phyloP scores from a whole-genome alignment of 2,329 filamentous ascomycete genomes.

The Ceratocystis harringtonii region DNA sequence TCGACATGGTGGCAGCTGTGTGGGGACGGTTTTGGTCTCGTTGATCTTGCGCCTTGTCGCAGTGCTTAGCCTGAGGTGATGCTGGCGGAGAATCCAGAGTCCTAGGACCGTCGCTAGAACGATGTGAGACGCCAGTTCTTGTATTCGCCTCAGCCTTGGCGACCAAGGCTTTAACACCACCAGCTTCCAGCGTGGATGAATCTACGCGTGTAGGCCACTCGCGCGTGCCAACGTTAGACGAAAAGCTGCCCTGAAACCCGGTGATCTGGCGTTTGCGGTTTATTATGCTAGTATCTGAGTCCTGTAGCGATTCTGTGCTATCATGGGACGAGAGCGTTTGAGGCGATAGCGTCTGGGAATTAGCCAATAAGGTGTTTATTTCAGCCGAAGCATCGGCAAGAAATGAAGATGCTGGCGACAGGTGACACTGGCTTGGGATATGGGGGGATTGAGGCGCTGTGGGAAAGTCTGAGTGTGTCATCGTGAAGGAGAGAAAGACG shows the following conservation, averaged over 20 bases:
- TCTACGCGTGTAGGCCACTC: constrained; percentile 12
- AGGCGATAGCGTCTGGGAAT: not conserved
- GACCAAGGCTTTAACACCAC: constrained; percentile 3
- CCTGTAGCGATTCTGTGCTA: not conserved
- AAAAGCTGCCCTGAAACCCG: constrained; percentile 16
- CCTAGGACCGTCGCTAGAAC: not conserved
- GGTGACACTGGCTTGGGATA: not conserved
- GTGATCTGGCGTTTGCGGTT: constrained; percentile 15
- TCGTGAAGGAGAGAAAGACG: not conserved
- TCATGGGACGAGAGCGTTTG: not conserved
- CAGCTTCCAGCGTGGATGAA: not conserved
- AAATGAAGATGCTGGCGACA: constrained; percentile 6
- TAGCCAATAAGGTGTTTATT: constrained; percentile 9
- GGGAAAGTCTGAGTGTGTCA: not conserved
- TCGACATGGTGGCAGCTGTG: not conserved
- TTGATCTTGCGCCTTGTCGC: not conserved
- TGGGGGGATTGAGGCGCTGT: not conserved
- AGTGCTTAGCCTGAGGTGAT: not conserved
- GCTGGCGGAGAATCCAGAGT: not conserved
- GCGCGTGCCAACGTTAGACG: constrained; percentile 16
- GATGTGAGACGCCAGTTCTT: not conserved
- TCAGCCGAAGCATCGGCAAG: constrained; percentile 13
- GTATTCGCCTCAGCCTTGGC: constrained; percentile 1
- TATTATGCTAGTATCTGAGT: constrained; percentile 12
- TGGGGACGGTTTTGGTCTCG: not conserved